Percentiles rank a stretch among this genome's conserved stretches.
Evolutionary conservation across 441 rosid genomes (phyloP).

Genomic region (Populus hybrid): DNA sequence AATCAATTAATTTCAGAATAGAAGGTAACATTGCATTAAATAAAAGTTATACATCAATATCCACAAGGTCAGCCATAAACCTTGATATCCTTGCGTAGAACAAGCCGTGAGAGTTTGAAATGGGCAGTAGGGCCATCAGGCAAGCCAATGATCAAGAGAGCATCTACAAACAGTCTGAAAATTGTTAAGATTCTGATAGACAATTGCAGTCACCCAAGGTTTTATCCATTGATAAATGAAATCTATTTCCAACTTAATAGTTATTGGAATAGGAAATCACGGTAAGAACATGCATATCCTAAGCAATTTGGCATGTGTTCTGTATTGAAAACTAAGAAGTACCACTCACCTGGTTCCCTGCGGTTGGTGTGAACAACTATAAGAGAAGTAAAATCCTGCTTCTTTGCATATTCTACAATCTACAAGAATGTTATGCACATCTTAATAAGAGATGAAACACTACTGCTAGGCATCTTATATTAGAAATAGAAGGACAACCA

Average conservation of each 20-base stretch:
- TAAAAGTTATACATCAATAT: not conserved
- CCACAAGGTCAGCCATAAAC: conserved; percentile 25
- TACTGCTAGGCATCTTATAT: not conserved
- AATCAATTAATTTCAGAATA: not conserved
- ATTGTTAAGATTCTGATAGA: not conserved
- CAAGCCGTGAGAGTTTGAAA: conserved; percentile 80
- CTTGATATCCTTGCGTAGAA: conserved; percentile 85
- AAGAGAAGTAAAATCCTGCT: too few species aligned
- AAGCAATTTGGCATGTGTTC: not conserved
- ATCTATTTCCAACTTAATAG: not conserved
- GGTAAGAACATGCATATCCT: not conserved
- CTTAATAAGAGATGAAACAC: not conserved
- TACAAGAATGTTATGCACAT: conserved; percentile 22
- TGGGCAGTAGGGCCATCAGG: conserved; percentile 95
- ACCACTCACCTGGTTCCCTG: conserved; percentile 78
- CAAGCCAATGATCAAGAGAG: conserved; percentile 68
- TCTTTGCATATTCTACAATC: conserved; percentile 83
- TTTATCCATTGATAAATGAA: not conserved
- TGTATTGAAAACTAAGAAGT: conserved; percentile 1
- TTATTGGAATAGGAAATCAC: not conserved
- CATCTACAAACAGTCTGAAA: conserved; percentile 48
- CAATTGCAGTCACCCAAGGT: not conserved
- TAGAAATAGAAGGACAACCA: not conserved
- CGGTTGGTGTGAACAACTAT: conserved; percentile 82
- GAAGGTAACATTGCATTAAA: not conserved